Base-by-base conservation (phyloP, 2,329 filamentous ascomycete species). In the Cryphonectria parasitica region DNA sequence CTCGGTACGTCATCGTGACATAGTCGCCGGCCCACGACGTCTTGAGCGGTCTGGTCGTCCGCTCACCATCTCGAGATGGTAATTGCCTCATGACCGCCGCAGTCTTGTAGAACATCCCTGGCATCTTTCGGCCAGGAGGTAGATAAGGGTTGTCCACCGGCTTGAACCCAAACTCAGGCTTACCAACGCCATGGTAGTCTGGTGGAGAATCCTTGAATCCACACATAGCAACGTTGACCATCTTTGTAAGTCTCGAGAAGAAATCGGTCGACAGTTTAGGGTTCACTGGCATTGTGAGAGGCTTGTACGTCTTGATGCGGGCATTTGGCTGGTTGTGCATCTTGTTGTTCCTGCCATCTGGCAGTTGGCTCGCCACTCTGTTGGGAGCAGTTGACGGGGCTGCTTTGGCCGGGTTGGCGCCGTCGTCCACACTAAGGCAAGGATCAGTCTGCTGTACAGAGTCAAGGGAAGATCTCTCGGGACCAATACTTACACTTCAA, bases 11-110 rank as follows among this genome's bases (percentile, higher is more conserved):
- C 65, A 92, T 81, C 65, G 85, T 84, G 39, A 92, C 83, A 49
- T 84, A 83, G 71, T 92, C 86, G 56, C 84, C 82, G 1, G 88
- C 89, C 90, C 90, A 92, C 3, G 82, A 78, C 45, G 78, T 78
- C 70, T 78, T 80, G 11, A 76, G 69, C 11, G 75, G 64, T 56
- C 73, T 39, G 61, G 71, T 41, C 68, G 71, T 74, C 74, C 67
- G 75, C 75, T 36, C 63, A 71, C 66, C 25, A 71, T 52, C 49
- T 73, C 72, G 19, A 67, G 73, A 64, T 71, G 73, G 73, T 54
- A 62, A 15, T 15, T 34, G 19, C 28, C 41, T 39, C 63, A 83
- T 73, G 43, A 85, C 77, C 28, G 84, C 83, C 0, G 86, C 84
- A 1, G 89, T 78, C n/a, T 81, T 82, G 36, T 88, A 78, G 67